Conservation (phyloP, 2,329 filamentous ascomycete species). For the Diaporthe helianthi region DNA sequence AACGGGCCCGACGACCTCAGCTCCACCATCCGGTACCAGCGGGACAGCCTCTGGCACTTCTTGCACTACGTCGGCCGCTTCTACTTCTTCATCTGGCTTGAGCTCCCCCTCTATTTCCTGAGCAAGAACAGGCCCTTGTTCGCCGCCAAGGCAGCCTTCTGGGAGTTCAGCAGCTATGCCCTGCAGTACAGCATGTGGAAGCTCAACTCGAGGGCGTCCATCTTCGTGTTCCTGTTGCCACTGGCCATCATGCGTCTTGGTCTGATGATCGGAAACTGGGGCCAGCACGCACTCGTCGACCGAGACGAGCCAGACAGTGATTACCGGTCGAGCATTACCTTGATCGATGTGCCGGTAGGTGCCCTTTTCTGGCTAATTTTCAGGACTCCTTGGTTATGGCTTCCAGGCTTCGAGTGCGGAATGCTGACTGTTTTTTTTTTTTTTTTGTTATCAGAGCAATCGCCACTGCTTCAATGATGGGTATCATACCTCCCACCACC, state of each 20-base stretch:
- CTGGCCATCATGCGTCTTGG: conserved; percentile 71
- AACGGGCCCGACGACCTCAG: conserved; percentile 80
- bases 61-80: conserved; percentile 77
- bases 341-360: conserved; percentile 79
- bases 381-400: neutral
- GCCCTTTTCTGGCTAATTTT: neutral
- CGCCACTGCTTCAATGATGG: conserved; percentile 85
- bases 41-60: conserved; percentile 72
- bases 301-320: conserved; percentile 77
- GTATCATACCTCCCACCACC: conserved; percentile 82
- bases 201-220: conserved; percentile 61
- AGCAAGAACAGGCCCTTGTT: conserved; percentile 63
- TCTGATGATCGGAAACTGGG: conserved; percentile 85
- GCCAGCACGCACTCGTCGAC: conserved; percentile 83
- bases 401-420: neutral
- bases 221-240: conserved; percentile 72
- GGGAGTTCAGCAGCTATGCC: conserved; percentile 65
- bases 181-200: conserved; percentile 59
- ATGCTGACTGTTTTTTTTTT: conserved; percentile 27
- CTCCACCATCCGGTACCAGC: conserved; percentile 78
- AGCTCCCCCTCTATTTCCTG: conserved; percentile 77
- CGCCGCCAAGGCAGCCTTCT: conserved; percentile 63
- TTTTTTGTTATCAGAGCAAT: conserved; percentile 65
- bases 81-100: conserved; percentile 75
- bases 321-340: conserved; percentile 78